Conservation (phyloP, 2,329 filamentous ascomycete species). For the Trichophyton benhamiae region DNA sequence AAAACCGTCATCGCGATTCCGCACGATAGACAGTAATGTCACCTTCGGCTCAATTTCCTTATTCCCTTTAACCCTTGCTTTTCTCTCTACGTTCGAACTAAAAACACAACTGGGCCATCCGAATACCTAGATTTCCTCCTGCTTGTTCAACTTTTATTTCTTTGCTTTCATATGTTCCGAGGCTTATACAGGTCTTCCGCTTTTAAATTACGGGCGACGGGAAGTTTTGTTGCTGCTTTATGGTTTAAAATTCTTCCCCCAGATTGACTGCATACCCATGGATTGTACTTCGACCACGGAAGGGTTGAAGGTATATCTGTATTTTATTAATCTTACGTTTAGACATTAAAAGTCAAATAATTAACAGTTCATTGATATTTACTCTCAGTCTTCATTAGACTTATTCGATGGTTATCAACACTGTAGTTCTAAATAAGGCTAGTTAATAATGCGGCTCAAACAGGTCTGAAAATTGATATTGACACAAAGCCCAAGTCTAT, state of each 20-base stretch:
- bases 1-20: background rate
- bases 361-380: background rate
- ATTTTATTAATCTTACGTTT: conserved; percentile 1
- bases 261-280: background rate
- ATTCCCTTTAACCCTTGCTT: background rate
- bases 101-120: background rate
- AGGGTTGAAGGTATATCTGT: background rate
- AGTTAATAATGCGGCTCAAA: too few species aligned
- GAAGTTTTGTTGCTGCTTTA: background rate
- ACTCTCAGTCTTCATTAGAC: background rate
- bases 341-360: conserved; percentile 4
- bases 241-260: background rate
- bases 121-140: conserved; percentile 1
- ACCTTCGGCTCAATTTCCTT: background rate
- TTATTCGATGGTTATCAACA: background rate
- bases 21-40: background rate
- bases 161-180: background rate
- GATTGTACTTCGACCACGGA: background rate
- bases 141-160: background rate
- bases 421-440: too few species aligned
- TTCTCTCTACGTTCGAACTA: background rate
- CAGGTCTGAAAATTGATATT: too few species aligned
- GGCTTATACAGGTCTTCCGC: background rate
- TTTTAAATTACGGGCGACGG: background rate
- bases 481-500: too few species aligned